These are phyloP conservation scores for Thelonectria blattea DNA, from an alignment of 2,329 filamentous ascomycete species.

Conservation along the genomic window DNA sequence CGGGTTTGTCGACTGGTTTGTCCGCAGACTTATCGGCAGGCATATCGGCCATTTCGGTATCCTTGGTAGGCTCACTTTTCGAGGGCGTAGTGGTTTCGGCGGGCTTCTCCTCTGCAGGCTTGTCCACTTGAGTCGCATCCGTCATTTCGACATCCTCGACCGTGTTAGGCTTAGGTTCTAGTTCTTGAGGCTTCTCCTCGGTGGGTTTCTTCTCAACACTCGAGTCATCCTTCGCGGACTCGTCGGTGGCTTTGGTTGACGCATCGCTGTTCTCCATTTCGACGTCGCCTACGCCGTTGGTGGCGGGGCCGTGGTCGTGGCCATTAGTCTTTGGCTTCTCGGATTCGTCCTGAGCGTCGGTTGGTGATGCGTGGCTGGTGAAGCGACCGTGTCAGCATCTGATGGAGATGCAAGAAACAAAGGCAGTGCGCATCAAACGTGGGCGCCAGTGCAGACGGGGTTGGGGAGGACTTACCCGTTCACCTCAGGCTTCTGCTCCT, in stretches of 20 bases:
- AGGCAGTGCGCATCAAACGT: constrained; percentile 21
- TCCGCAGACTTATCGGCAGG: constrained; percentile 18
- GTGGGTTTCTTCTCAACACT: constrained; percentile 11
- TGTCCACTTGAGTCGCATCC: constrained; percentile 25
- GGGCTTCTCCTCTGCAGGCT: constrained; percentile 2
- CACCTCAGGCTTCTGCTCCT: constrained; percentile 42
- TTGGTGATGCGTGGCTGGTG: constrained; percentile 39
- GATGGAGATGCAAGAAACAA: constrained; percentile 8
- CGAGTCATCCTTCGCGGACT: constrained; percentile 18
- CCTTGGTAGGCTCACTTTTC: constrained; percentile 21
- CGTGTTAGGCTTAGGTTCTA: constrained; percentile 8
- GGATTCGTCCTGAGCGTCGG: constrained; percentile 27
- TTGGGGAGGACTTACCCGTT: constrained; percentile 46
- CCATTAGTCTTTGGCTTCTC: constrained; percentile 38
- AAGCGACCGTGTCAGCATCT: constrained; percentile 34
- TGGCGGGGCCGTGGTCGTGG: constrained; percentile 21
- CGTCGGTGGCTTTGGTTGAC: constrained; percentile 22
- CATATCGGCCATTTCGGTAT: constrained; percentile 38
- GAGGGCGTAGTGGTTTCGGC: constrained; percentile 8
- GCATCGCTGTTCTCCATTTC: constrained; percentile 30
- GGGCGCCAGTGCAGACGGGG: constrained; percentile 19
- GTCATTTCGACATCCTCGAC: constrained; percentile 38
- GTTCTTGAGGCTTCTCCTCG: constrained; percentile 26
- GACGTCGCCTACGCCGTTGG: constrained; percentile 38
- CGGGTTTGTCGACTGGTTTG: constrained; percentile 26